Evolutionary conservation across 495 filamentous ascomycete genomes (phyloP).

Genomic region (Daldinia concentrica): DNA sequence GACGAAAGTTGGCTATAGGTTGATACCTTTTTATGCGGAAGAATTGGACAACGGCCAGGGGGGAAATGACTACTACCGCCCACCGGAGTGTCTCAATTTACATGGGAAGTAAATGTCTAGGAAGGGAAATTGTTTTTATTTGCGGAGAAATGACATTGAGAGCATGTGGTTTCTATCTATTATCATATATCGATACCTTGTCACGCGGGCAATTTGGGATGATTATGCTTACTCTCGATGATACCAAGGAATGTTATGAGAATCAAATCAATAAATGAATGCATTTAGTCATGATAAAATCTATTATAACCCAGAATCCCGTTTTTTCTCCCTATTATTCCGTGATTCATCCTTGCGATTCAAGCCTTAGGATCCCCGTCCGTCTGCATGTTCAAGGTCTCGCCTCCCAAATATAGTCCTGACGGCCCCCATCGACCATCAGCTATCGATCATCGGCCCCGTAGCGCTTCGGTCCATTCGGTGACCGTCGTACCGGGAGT

Average conservation of each 20-base stretch:
- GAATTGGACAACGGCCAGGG: slow-evolving; percentile 24
- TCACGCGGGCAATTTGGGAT: slow-evolving; percentile 40
- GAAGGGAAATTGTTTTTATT: slow-evolving; percentile 39
- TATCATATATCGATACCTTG: slow-evolving; percentile 41
- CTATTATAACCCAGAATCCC: slow-evolving; percentile 31
- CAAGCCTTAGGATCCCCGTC: slow-evolving; percentile 31
- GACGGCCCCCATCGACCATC: slow-evolving; percentile 36
- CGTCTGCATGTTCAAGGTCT: slow-evolving; percentile 29
- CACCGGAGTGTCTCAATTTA: slow-evolving; percentile 26
- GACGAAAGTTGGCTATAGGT: slow-evolving; percentile 14
- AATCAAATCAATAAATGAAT: slow-evolving; percentile 40
- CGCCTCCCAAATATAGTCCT: slow-evolving; percentile 29
- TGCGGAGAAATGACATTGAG: slow-evolving; percentile 23
- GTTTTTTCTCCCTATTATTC: slow-evolving; percentile 9
- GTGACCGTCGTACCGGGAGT: slow-evolving; percentile 31
- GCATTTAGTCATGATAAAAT: slow-evolving; percentile 29
- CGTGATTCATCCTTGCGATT: slow-evolving; percentile 29
- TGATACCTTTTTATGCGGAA: slow-evolving; percentile 15
- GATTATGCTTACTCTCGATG: slow-evolving; percentile 42
- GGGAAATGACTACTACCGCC: slow-evolving; percentile 25
- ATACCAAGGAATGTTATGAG: slow-evolving; percentile 42
- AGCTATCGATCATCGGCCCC: slow-evolving; percentile 34
- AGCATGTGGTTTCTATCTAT: slow-evolving; percentile 39
- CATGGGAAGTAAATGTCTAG: slow-evolving; percentile 26
- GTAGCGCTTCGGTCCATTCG: slow-evolving; percentile 28